Evolutionary conservation across 2,329 filamentous ascomycete genomes (phyloP).

Genomic region (Ilyonectria mors-panacis): DNA sequence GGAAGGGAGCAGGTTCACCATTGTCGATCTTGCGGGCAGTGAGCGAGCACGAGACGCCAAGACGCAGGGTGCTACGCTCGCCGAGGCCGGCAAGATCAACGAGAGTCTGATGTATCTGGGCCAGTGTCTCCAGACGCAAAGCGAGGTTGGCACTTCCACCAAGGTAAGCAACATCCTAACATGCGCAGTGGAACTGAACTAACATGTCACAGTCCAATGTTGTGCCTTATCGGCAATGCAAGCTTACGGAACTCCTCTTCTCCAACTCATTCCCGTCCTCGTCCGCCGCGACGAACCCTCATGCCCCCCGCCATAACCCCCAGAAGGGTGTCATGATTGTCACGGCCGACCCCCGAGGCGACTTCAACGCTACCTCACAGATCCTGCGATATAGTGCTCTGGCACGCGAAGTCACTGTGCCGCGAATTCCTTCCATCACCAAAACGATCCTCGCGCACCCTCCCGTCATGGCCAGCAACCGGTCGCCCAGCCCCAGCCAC

Average conservation of each 20-base stretch:
- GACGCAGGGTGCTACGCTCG: slow-evolving; percentile 91
- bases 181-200: slow-evolving; percentile 1
- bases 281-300: slow-evolving; percentile 56
- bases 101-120: slow-evolving; percentile 98
- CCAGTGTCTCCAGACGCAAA: slow-evolving; percentile 96
- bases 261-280: slow-evolving; percentile 87
- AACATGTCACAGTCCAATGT: slow-evolving; percentile 71
- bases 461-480: slow-evolving; percentile 43
- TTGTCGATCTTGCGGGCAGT: slow-evolving; percentile 94
- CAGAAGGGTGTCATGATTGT: slow-evolving; percentile 97
- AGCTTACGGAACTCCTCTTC: slow-evolving; percentile 87
- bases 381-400: slow-evolving; percentile 95
- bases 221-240: slow-evolving; percentile 87
- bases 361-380: slow-evolving; percentile 97
- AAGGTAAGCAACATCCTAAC: slow-evolving; percentile 69
- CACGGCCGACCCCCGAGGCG: slow-evolving; percentile 91
- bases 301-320: slow-evolving; percentile 71
- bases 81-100: slow-evolving; percentile 98
- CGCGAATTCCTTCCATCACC: slow-evolving; percentile 86
- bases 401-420: slow-evolving; percentile 92
- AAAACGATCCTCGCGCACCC: slow-evolving; percentile 72
- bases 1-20: slow-evolving; percentile 84
- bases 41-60: slow-evolving; percentile 94
- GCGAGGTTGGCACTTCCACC: slow-evolving; percentile 79
- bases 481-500: slow-evolving; percentile 50